Conservation (phyloP, 441 rosid species). For the Jatropha multifida region DNA sequence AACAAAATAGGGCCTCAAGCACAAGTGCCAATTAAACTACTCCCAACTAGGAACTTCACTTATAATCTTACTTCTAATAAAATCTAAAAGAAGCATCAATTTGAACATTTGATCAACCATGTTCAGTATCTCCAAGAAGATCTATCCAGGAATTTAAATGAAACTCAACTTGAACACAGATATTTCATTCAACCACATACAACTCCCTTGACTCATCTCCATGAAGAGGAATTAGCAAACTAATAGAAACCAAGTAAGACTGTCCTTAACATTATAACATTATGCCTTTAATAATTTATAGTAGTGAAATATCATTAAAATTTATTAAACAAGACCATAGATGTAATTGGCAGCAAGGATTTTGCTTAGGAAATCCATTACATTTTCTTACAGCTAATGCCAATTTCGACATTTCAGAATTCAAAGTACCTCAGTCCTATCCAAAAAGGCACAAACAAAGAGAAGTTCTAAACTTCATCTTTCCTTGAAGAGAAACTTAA, state of each 20-base stretch:
- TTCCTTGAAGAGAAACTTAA: background rate
- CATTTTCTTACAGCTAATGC: too few species aligned
- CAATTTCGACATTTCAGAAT: too few species aligned
- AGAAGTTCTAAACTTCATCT: background rate
- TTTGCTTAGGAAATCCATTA: too few species aligned
- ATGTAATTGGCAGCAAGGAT: too few species aligned
- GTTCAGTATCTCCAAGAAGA: background rate
- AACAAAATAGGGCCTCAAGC: background rate
- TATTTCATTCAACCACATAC: background rate
- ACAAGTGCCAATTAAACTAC: background rate
- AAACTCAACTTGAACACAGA: background rate
- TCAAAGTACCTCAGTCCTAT: too few species aligned
- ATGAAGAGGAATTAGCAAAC: background rate
- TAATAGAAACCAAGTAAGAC: background rate
- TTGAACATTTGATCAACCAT: background rate
- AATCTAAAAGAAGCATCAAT: background rate
- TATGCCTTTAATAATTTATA: too few species aligned
- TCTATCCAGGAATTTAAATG: background rate
- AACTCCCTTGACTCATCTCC: background rate
- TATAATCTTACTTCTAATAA: background rate
- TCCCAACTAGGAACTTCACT: background rate
- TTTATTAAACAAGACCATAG: too few species aligned
- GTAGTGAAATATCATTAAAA: too few species aligned
- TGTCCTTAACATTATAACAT: background rate
- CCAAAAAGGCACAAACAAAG: background rate